These are phyloP conservation scores for Glycine soja DNA, from an alignment of 306 rosid genomes.

Conservation along the genomic window DNA sequence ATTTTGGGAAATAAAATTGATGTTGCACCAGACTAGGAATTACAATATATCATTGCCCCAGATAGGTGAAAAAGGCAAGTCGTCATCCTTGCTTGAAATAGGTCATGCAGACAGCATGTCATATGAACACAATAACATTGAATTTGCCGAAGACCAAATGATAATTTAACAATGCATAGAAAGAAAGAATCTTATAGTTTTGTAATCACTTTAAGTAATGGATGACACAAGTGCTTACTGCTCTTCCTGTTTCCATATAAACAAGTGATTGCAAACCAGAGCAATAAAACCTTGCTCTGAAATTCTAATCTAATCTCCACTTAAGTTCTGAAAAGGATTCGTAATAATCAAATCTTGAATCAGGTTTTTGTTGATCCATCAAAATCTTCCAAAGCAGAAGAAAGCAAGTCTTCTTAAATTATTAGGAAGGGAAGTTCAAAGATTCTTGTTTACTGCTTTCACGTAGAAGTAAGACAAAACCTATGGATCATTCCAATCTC, in stretches of 20 bases:
- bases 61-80: not conserved
- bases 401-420: not conserved
- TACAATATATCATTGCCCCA: not conserved
- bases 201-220: constrained; percentile 16
- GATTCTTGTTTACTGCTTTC: constrained; percentile 12
- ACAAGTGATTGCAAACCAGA: constrained; percentile 14
- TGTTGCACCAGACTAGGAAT: not conserved
- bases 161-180: constrained; percentile 34
- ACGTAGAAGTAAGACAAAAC: constrained; percentile 19
- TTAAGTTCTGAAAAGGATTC: not conserved
- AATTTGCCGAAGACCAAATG: constrained; percentile 8
- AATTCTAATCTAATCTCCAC: constrained; percentile 9
- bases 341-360: not conserved
- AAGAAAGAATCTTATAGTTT: constrained; percentile 12
- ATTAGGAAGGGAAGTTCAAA: not conserved
- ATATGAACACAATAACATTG: constrained; percentile 2
- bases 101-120: constrained; percentile 7
- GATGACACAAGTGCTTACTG: constrained; percentile 16
- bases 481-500: constrained; percentile 31
- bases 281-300: constrained; percentile 9
- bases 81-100: not conserved
- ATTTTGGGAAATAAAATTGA: constrained; percentile 15
- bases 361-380: constrained; percentile 9
- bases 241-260: constrained; percentile 1
- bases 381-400: constrained; percentile 11